Evolutionary conservation across 1,284 basidiomycete genomes (phyloP).

Genomic region (Rhizopogon hawkerae): DNA sequence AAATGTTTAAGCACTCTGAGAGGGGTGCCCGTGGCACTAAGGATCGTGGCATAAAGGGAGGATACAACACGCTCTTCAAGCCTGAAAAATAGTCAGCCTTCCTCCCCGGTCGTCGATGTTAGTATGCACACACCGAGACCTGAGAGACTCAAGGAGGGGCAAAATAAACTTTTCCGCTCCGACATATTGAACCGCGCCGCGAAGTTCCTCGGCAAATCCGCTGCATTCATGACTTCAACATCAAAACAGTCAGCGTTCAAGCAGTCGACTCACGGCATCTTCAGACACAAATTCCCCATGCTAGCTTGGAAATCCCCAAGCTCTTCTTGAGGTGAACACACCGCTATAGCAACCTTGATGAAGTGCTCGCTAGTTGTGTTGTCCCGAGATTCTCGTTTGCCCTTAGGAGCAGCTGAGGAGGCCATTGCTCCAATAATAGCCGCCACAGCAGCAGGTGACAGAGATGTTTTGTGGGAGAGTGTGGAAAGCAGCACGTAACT

Average conservation of each 20-base stretch:
- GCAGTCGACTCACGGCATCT: slow-evolving; percentile 23
- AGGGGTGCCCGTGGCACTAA: slow-evolving; percentile 35
- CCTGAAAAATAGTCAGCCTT: slow-evolving; percentile 26
- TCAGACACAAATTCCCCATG: slow-evolving; percentile 13
- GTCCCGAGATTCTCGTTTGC: slow-evolving; percentile 22
- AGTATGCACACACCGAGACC: slow-evolving; percentile 33
- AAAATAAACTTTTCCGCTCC: slow-evolving; percentile 54
- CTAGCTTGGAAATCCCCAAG: slow-evolving; percentile 13
- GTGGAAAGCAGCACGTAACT: slow-evolving; percentile 62
- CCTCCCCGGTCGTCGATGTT: too few relatives aligned
- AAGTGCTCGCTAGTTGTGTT: slow-evolving; percentile 16
- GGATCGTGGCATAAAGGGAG: slow-evolving; percentile 36
- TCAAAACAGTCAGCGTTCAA: background rate
- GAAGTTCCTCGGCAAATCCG: slow-evolving; percentile 40
- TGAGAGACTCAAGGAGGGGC: slow-evolving; percentile 42
- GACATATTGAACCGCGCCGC: slow-evolving; percentile 34
- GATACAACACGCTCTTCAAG: slow-evolving; percentile 33
- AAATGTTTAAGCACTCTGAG: slow-evolving; percentile 29
- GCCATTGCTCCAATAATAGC: slow-evolving; percentile 50
- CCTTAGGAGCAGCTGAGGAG: slow-evolving; percentile 42
- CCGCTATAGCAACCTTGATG: slow-evolving; percentile 23
- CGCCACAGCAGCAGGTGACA: slow-evolving; percentile 50
- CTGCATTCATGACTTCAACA: slow-evolving; percentile 25
- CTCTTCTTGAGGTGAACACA: slow-evolving; percentile 22
- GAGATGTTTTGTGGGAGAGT: slow-evolving; percentile 53